phyloP scores from a whole-genome alignment of 495 filamentous ascomycete species.

The Aspergillus conjunctus region DNA sequence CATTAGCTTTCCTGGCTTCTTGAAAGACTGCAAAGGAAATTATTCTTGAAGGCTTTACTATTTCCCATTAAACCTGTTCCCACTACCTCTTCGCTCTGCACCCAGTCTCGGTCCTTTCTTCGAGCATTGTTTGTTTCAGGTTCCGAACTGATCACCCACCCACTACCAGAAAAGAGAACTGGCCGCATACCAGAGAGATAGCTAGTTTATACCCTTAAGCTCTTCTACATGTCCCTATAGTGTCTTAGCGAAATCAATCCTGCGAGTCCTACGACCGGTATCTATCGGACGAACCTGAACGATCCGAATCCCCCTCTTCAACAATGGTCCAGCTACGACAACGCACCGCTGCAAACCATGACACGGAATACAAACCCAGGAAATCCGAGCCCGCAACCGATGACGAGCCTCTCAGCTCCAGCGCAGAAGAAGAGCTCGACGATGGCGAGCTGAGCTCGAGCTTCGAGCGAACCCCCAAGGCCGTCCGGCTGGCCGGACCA shows the following conservation, averaged over 20 bases:
- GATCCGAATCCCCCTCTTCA: neutral
- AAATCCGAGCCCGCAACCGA: conserved; percentile 28
- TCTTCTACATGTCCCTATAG: neutral
- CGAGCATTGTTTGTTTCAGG: neutral
- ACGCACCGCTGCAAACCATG: neutral
- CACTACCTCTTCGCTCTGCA: no score
- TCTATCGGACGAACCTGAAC: neutral
- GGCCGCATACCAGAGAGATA: no score
- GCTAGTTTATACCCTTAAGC: neutral
- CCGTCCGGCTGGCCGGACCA: conserved; percentile 10
- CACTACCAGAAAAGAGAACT: no score
- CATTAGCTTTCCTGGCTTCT: neutral
- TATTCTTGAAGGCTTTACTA: neutral
- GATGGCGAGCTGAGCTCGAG: conserved; percentile 14
- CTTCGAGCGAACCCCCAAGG: conserved; percentile 19
- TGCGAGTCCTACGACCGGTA: neutral
- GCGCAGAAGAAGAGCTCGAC: conserved; percentile 28
- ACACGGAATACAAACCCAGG: neutral
- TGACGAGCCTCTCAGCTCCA: conserved; percentile 36
- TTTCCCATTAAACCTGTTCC: neutral
- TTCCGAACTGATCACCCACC: neutral
- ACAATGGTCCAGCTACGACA: conserved; percentile 10
- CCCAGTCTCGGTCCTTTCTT: neutral
- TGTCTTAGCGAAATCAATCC: neutral
- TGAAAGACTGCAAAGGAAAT: neutral